A percentile compares a stretch with the other conserved stretches of the same genome.
Evolutionary conservation across 1,284 basidiomycete species (phyloP).

Genomic region (Macrocystidia cucumis): DNA sequence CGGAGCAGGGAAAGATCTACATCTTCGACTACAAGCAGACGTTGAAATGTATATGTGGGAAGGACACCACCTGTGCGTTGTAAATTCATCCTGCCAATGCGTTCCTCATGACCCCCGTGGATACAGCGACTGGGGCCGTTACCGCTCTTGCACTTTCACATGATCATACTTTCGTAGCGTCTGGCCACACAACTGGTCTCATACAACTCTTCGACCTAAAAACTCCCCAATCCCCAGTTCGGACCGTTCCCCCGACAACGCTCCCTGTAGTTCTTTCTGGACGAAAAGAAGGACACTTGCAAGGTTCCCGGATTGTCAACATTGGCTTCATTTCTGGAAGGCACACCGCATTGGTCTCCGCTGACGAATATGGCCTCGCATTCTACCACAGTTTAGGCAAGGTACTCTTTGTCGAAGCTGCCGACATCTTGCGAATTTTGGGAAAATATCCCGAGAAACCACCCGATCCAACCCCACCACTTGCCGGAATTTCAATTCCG

Average conservation of each 20-base stretch:
- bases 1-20: constrained; percentile 67
- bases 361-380: constrained; percentile 86
- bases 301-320: constrained; percentile 79
- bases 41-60: constrained; percentile 72
- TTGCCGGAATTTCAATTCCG: constrained; percentile 9
- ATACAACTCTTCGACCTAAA: constrained; percentile 85
- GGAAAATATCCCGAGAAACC: constrained; percentile 79
- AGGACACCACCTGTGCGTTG: constrained; percentile 52
- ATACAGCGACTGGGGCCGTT: constrained; percentile 66
- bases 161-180: constrained; percentile 90
- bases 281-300: constrained; percentile 87
- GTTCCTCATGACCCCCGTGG: constrained; percentile 26
- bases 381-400: constrained; percentile 97
- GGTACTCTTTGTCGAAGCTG: constrained; percentile 92
- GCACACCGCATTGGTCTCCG: constrained; percentile 90
- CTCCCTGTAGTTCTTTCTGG: constrained; percentile 68
- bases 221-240: constrained; percentile 56
- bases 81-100: constrained; percentile 1
- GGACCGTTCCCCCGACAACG: constrained; percentile 69
- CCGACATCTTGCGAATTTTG: constrained; percentile 90
- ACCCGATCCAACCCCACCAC: constrained; percentile 10
- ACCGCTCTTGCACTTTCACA: constrained; percentile 88
- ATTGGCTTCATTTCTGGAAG: constrained; percentile 90
- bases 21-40: constrained; percentile 93
- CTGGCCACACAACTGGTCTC: constrained; percentile 82